Conservation (phyloP, 352 stramenopile species). For the Pythium guiyangense region DNA sequence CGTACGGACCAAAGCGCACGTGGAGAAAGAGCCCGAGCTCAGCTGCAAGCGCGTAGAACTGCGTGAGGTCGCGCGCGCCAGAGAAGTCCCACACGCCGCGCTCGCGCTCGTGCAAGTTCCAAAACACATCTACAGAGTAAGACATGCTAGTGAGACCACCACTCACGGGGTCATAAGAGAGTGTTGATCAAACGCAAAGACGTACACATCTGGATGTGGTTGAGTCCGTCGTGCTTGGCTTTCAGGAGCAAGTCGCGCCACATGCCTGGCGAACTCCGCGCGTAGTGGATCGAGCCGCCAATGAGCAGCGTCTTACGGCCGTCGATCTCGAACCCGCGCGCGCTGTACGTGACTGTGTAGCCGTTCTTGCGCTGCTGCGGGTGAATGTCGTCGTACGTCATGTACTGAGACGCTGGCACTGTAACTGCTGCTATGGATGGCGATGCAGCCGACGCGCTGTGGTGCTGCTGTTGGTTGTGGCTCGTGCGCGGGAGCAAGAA, state of each 20-base stretch:
- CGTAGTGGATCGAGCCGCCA: conserved; percentile 67
- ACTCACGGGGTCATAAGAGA: neutral
- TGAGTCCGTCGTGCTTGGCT: conserved; percentile 69
- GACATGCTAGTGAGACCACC: neutral
- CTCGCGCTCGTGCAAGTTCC: conserved; percentile 62
- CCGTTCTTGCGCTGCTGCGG: conserved; percentile 28
- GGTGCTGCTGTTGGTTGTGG: neutral
- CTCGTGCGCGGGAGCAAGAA: conserved; percentile 14
- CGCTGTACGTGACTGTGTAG: conserved; percentile 46
- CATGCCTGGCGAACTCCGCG: conserved; percentile 37
- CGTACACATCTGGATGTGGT: conserved; percentile 71
- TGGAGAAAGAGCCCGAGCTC: conserved; percentile 60
- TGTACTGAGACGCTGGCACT: conserved; percentile 18
- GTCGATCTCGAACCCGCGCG: conserved; percentile 57
- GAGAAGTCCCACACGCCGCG: conserved; percentile 52
- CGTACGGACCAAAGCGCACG: conserved; percentile 64
- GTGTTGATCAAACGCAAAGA: neutral
- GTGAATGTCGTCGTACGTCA: conserved; percentile 64
- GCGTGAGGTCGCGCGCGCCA: conserved; percentile 46
- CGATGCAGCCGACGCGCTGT: too few species aligned
- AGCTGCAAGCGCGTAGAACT: conserved; percentile 54
- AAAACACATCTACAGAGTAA: conserved; percentile 54
- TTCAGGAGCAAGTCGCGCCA: conserved; percentile 57
- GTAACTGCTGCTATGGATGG: too few species aligned
- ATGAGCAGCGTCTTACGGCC: conserved; percentile 49